Conservation (phyloP, 164 flowering plant genomes). For the Protea cynaroides region DNA sequence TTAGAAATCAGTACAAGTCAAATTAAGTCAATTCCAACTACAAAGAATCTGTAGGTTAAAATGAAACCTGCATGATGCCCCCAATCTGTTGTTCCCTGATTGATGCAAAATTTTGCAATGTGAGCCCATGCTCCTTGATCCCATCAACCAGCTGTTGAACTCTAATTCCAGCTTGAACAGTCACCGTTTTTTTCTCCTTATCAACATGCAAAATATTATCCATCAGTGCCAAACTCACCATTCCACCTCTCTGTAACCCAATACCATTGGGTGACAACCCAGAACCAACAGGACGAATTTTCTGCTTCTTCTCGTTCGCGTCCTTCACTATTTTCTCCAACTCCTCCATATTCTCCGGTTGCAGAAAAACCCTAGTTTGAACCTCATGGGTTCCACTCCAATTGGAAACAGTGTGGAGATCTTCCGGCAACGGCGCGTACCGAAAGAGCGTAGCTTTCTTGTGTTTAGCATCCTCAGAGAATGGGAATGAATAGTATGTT, state of each 20-base stretch:
- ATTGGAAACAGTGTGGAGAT: slow-evolving; percentile 89
- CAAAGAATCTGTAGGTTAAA: neutral
- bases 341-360: slow-evolving; percentile 65
- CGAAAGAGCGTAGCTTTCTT: slow-evolving; percentile 85
- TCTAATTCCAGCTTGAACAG: slow-evolving; percentile 87
- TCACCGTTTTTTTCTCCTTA: slow-evolving; percentile 63
- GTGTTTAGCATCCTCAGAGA: slow-evolving; percentile 79
- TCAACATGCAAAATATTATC: slow-evolving; percentile 89
- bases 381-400: slow-evolving; percentile 99
- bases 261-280: slow-evolving; percentile 95
- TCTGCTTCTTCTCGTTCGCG: slow-evolving; percentile 43
- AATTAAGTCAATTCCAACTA: too few relatives aligned
- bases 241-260: slow-evolving; percentile 76
- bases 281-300: slow-evolving; percentile 89
- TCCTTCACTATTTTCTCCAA: slow-evolving; percentile 61
- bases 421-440: slow-evolving; percentile 89
- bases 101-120: slow-evolving; percentile 94
- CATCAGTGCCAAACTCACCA: slow-evolving; percentile 92
- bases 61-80: slow-evolving; percentile 82
- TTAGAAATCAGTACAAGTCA: too few relatives aligned
- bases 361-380: slow-evolving; percentile 65
- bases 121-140: slow-evolving; percentile 76
- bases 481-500: slow-evolving; percentile 97
- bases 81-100: slow-evolving; percentile 98
- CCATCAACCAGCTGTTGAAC: slow-evolving; percentile 89